A percentile compares a stretch with the other conserved stretches of the same genome.
These are phyloP conservation scores for Neurospora sp. DNA, from an alignment of 495 filamentous ascomycete species.

Conservation along the genomic window DNA sequence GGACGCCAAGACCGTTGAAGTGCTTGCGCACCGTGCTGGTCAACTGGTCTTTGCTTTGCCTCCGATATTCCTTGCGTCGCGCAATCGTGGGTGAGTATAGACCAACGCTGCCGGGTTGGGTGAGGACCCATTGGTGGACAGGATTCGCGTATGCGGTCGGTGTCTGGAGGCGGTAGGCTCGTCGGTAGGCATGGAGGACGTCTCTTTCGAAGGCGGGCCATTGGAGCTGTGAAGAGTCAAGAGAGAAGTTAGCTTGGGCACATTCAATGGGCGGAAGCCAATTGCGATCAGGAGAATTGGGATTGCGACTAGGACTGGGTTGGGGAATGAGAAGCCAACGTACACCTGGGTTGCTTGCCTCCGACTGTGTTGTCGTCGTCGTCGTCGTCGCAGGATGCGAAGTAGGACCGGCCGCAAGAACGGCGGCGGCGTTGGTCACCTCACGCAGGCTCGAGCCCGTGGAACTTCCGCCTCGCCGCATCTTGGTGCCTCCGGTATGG, in stretches of 20 bases:
- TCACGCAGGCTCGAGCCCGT: constrained; percentile 34
- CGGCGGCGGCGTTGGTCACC: constrained; percentile 21
- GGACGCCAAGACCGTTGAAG: constrained; percentile 76
- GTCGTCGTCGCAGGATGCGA: constrained; percentile 8
- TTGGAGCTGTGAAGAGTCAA: constrained; percentile 44
- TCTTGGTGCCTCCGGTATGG: constrained; percentile 27
- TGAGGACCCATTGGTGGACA: constrained; percentile 62
- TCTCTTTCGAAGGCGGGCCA: constrained; percentile 65
- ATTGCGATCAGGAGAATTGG: not conserved
- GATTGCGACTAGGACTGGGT: not conserved
- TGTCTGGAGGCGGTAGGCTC: constrained; percentile 62
- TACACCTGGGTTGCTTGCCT: constrained; percentile 21
- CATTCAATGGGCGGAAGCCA: not conserved
- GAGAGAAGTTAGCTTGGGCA: constrained; percentile 11
- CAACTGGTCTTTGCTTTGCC: constrained; percentile 68
- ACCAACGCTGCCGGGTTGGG: constrained; percentile 56
- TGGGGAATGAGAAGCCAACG: not conserved
- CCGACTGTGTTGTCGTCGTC: constrained; percentile 8
- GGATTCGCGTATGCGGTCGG: constrained; percentile 60
- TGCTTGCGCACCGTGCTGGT: constrained; percentile 78
- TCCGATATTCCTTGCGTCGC: constrained; percentile 45
- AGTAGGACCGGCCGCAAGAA: constrained; percentile 12
- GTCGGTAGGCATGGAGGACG: constrained; percentile 71
- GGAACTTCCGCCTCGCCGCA: constrained; percentile 36
- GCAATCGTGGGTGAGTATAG: constrained; percentile 65